Evolutionary conservation across 495 filamentous ascomycete species (phyloP), one percentile per base, ranked within the genome.

Genomic region (Acidomyces sp.): DNA sequence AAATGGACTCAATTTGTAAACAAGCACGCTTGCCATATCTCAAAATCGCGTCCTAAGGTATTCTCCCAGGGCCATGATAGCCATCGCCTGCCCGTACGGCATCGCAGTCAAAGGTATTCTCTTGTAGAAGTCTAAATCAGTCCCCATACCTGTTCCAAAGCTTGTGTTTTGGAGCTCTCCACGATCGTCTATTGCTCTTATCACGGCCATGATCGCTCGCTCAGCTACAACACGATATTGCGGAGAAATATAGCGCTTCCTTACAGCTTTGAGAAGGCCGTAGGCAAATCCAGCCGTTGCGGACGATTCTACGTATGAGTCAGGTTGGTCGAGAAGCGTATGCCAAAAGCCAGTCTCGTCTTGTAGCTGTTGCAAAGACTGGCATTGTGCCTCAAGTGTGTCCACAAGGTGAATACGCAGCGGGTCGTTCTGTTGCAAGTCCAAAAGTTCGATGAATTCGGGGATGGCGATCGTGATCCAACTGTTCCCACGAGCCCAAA

Each of bases 31-130:
- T n/a, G n/a, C n/a, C n/a, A n/a, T n/a, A n/a, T n/a, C n/a, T n/a
- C n/a, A n/a, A n/a, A n/a, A n/a, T n/a, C n/a, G n/a, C n/a, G n/a
- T 67, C 37, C 76, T 61, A 45, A 78, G 49, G 42, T 76, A 75
- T 55, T 84, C 79, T 7, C 69, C 76, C 39, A 82, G 51, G 0
- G 74, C 74, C 70, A 82, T 78, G 22, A 81, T 78, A 1, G 76
- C 78, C 79, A 84, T 83, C 0, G 78, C 77, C 54, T 83, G 80
- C 1, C 80, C 80, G 51, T 82, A 83, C 18, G 78, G 80, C 80
- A 85, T 85, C 31, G 72, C 71, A 0, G 80, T 85, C 4, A 71
- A 48, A 0, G 69, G 69, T 47, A 85, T 82, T 31, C 72, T 62
- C 56, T 74, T 74, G 46, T 85, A 85, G 51, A 79, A 76, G 42